These are phyloP conservation scores for Carallia pectinifolia DNA, from an alignment of 345 rosid genomes.

Conservation along the genomic window DNA sequence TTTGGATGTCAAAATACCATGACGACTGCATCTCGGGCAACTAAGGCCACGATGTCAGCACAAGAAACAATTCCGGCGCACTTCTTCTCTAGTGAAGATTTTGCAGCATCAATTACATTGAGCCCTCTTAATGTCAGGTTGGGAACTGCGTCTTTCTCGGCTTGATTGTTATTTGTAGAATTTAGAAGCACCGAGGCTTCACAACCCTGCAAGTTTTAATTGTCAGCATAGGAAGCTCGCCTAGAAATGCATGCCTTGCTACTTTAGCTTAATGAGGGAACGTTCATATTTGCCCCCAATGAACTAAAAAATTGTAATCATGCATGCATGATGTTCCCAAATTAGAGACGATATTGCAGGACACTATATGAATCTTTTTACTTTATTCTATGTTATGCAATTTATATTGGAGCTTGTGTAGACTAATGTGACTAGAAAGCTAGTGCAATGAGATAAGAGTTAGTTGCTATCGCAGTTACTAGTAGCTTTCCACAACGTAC, in stretches of 20 bases:
- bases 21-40: slow-evolving; percentile 38
- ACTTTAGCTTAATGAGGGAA: no score
- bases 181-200: slow-evolving; percentile 51
- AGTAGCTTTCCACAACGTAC: slow-evolving; percentile 22
- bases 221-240: not conserved
- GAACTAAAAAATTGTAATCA: no score
- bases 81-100: slow-evolving; percentile 30
- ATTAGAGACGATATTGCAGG: no score
- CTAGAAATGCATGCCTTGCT: not conserved
- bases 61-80: slow-evolving; percentile 41
- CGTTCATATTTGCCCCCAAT: not conserved
- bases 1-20: slow-evolving; percentile 21
- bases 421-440: no score
- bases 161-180: slow-evolving; percentile 31
- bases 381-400: no score
- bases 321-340: no score
- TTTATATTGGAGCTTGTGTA: no score
- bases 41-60: slow-evolving; percentile 32
- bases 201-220: slow-evolving; percentile 40
- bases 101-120: slow-evolving; percentile 47
- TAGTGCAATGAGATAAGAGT: no score
- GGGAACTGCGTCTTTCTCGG: slow-evolving; percentile 44
- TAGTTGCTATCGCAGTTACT: no score
- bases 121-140: slow-evolving; percentile 45
- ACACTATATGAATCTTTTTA: no score